Base-by-base conservation (phyloP, 2,329 filamentous ascomycete species). In the Leptosphaerulina australis region DNA sequence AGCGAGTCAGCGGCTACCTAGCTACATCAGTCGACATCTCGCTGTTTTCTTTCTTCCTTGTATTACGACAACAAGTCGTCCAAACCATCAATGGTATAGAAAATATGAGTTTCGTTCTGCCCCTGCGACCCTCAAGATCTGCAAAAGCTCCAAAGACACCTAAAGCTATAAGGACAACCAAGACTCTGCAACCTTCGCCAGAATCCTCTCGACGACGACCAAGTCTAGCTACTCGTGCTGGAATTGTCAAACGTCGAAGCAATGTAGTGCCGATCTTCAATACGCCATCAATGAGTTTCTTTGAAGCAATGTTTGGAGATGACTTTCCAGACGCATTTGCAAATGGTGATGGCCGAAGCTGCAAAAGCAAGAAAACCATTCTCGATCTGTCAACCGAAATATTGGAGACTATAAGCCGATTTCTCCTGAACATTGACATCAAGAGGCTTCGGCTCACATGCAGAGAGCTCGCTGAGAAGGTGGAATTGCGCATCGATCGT, bases 401-500 rank as follows among this genome's bases (percentile, higher is more conserved):
- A 7, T 36, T 65, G 20, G 47, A 50, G 3, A 50, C 59, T 1
- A 44, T 65, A 3, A 56, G 56, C 30, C 41, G 56, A 8, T 17
- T 55, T 21, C 44, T 65, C 7, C 57, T 57, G 1, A 55, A 56
- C 14, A 14, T 52, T 17, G 63, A 65, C 33, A 55, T 65, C 37
- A 66, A 65, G 45, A 40, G 50, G 9, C 46, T 66, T 21, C 56
- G 63, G 36, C 56, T 66, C 22, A 35, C 55, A 6, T 50, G 45
- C 34, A 55, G 47, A 29, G 35, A 51, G 21, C 43, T 66, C 21
- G 60, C 57, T 6, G 34, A 31, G 17, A 60, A 50, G 22, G 56
- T 61, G 8, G 57, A 63, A 21, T 39, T 75, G 8, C 63, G 63
- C 18, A 62, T 74, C 15, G 53, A 66, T 22, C 68, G 72, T 20